phyloP scores from a whole-genome alignment of 495 filamentous ascomycete genomes.

The Aspergillus steynii region DNA sequence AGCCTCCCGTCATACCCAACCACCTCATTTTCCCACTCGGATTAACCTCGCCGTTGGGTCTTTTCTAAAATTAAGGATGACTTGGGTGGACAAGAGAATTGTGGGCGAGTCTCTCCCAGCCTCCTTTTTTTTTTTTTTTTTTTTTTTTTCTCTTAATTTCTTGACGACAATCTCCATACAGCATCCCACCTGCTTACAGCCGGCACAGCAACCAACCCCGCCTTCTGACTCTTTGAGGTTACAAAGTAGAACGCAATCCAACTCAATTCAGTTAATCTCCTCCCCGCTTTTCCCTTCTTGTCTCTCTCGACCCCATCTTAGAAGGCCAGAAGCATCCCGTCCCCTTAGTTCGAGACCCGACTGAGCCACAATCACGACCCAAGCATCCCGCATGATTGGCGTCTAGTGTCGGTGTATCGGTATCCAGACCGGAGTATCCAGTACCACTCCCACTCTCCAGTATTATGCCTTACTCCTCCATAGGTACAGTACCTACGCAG shows the following conservation, averaged over 20 bases:
- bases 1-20: neutral
- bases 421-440: too few species aligned
- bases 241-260: neutral
- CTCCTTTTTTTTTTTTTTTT: neutral
- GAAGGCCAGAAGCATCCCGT: neutral
- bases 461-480: too few species aligned
- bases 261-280: neutral
- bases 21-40: neutral
- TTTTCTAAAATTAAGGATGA: neutral
- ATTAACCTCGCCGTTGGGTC: neutral
- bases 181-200: neutral
- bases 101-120: neutral
- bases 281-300: neutral
- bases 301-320: neutral
- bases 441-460: too few species aligned
- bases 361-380: neutral
- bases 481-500: too few species aligned
- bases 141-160: neutral
- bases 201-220: neutral
- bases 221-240: neutral
- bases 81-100: neutral
- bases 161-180: too few species aligned
- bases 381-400: neutral
- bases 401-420: neutral
- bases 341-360: neutral